phyloP scores from a whole-genome alignment of 2,329 filamentous ascomycete genomes.

The Phyllosticta paracitricarpa region DNA sequence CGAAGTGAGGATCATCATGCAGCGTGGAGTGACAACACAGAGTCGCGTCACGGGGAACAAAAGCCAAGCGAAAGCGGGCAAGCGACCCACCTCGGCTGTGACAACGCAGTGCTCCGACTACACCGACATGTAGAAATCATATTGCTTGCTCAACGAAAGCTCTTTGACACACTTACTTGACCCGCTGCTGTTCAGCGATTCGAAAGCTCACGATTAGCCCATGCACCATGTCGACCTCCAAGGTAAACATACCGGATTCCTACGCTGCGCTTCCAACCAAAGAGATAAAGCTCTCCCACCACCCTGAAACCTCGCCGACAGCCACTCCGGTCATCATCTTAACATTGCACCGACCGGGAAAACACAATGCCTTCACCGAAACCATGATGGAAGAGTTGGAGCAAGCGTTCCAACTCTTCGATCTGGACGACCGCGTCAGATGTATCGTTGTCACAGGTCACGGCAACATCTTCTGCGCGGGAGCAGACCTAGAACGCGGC shows the following conservation, averaged over 20 bases:
- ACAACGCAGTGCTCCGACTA: neutral
- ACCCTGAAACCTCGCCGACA: slow-evolving; percentile 36
- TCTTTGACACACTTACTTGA: neutral
- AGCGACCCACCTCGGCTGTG: neutral
- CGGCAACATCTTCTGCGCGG: slow-evolving; percentile 45
- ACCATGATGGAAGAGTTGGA: slow-evolving; percentile 54
- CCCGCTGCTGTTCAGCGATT: neutral
- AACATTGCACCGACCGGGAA: slow-evolving; percentile 53
- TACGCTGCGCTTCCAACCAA: slow-evolving; percentile 32
- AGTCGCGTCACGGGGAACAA: neutral
- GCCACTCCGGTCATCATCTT: slow-evolving; percentile 54
- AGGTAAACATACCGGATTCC: slow-evolving; percentile 22
- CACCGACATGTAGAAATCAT: too few relatives aligned
- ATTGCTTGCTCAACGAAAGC: neutral
- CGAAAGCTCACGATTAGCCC: neutral
- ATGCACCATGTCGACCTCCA: neutral
- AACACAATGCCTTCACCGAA: slow-evolving; percentile 60
- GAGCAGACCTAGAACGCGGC: slow-evolving; percentile 45
- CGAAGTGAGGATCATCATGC: too few relatives aligned
- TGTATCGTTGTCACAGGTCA: slow-evolving; percentile 45
- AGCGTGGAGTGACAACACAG: neutral
- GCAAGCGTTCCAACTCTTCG: slow-evolving; percentile 41
- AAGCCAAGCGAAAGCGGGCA: neutral
- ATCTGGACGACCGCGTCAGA: slow-evolving; percentile 45
- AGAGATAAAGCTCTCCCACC: slow-evolving; percentile 33